A percentile compares a stretch with the other conserved stretches of the same genome.
Conservation (phyloP, 768 basidiomycete species). For the Auricularia sp. region DNA sequence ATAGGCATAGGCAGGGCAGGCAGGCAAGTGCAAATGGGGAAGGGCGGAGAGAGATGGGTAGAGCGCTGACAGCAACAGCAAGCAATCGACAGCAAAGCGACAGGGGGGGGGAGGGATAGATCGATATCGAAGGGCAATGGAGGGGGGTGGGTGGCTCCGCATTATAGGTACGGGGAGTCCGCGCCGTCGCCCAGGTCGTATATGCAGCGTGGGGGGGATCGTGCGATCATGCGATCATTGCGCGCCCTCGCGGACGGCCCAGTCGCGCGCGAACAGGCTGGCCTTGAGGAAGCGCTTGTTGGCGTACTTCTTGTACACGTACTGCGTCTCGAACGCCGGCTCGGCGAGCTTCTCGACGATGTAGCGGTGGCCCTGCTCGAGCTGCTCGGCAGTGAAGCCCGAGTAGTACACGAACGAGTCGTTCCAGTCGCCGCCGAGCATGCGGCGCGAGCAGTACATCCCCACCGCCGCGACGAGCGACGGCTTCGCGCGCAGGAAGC, state of each 20-base stretch:
- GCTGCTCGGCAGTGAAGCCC: conserved; percentile 79
- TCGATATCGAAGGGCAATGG: not conserved
- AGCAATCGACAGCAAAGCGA: not conserved
- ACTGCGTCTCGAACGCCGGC: conserved; percentile 67
- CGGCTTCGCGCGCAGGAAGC: conserved; percentile 89
- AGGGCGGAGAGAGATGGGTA: not conserved
- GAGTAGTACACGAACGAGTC: conserved; percentile 90
- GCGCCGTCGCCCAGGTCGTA: not conserved
- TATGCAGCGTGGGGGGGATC: not conserved
- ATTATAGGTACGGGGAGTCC: not conserved
- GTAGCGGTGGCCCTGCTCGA: conserved; percentile 69
- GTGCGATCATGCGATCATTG: not conserved
- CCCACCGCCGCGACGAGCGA: conserved; percentile 90
- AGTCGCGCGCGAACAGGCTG: conserved; percentile 32
- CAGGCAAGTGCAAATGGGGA: not conserved
- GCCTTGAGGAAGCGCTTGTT: conserved; percentile 97
- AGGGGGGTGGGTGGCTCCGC: too few relatives aligned
- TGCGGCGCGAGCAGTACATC: conserved; percentile 91
- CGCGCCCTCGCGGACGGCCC: conserved; percentile 20
- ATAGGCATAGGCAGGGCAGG: not conserved
- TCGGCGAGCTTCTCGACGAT: conserved; percentile 78
- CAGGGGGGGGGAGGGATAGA: not conserved
- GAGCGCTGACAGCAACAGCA: not conserved
- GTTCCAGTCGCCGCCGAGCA: conserved; percentile 94
- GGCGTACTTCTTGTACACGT: conserved; percentile 93